Conservation (phyloP, 2,329 filamentous ascomycete genomes). For the Metarhizium humberi region DNA sequence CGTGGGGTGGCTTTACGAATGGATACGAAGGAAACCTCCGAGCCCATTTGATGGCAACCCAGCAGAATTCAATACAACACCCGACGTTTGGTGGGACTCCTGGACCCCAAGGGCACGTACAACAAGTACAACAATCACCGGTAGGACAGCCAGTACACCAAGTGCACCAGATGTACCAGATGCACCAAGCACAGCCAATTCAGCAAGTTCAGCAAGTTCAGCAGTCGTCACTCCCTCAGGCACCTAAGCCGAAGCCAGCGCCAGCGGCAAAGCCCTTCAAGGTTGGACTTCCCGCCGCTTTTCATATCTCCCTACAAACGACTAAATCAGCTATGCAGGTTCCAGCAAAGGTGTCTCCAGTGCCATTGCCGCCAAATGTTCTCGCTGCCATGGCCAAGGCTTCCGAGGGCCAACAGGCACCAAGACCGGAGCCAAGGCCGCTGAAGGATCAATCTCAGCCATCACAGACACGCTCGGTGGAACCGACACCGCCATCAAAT, state of each 20-base stretch:
- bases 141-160: neutral
- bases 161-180: no score
- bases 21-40: conserved; percentile 46
- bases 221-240: conserved; percentile 5
- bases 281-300: conserved; percentile 19
- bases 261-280: conserved; percentile 20
- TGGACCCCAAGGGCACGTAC: neutral
- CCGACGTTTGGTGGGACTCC: neutral
- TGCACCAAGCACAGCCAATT: neutral
- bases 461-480: neutral
- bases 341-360: conserved; percentile 32
- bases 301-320: conserved; percentile 14
- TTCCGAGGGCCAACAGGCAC: neutral
- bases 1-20: conserved; percentile 50
- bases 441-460: neutral
- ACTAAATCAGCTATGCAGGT: conserved; percentile 21
- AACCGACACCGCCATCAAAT: neutral
- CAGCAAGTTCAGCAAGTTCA: neutral
- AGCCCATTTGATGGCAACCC: conserved; percentile 31
- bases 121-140: conserved; percentile 2
- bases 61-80: conserved; percentile 17
- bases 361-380: conserved; percentile 34
- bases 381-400: conserved; percentile 25
- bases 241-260: conserved; percentile 15
- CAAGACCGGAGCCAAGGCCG: neutral